Conservation (phyloP, 2,329 filamentous ascomycete genomes). For the Stachybotrys chartarum region DNA sequence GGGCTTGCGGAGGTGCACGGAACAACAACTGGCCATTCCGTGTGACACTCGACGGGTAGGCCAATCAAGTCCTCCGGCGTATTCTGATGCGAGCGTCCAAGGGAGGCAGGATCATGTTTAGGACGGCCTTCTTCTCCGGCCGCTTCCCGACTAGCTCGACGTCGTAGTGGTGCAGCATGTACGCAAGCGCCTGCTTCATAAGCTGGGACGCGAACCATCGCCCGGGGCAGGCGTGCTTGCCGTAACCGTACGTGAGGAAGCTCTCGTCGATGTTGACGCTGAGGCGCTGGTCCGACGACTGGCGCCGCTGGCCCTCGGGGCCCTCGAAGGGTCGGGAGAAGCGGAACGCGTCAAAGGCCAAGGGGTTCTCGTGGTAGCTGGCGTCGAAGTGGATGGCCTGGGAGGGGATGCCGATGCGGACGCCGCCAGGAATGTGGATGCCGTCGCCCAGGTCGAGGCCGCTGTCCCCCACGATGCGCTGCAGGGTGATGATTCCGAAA, state of each 20-base stretch:
- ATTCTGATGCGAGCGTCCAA: neutral
- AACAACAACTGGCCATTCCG: too few species aligned
- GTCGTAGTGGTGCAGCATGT: neutral
- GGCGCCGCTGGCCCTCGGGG: neutral
- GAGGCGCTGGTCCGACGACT: slow-evolving; percentile 6
- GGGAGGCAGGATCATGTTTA: neutral
- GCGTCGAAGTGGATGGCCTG: slow-evolving; percentile 1
- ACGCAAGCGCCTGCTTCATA: neutral
- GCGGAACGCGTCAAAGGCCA: slow-evolving; percentile 14
- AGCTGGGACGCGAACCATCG: slow-evolving; percentile 19
- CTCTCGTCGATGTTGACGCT: slow-evolving; percentile 14
- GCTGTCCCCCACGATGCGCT: neutral
- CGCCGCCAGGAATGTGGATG: slow-evolving; percentile 17
- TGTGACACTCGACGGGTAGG: too few species aligned
- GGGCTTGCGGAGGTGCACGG: too few species aligned
- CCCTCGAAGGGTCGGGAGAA: slow-evolving; percentile 8
- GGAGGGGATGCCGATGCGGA: slow-evolving; percentile 12
- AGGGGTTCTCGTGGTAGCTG: slow-evolving; percentile 15
- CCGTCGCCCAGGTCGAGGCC: slow-evolving; percentile 10
- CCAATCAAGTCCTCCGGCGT: neutral
- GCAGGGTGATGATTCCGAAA: neutral
- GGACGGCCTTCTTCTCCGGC: neutral
- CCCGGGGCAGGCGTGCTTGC: slow-evolving; percentile 24
- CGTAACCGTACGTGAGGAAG: slow-evolving; percentile 20
- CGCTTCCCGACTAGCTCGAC: neutral